Base-by-base conservation (phyloP, 2,329 filamentous ascomycete genomes). In the Trichoderma gracile region DNA sequence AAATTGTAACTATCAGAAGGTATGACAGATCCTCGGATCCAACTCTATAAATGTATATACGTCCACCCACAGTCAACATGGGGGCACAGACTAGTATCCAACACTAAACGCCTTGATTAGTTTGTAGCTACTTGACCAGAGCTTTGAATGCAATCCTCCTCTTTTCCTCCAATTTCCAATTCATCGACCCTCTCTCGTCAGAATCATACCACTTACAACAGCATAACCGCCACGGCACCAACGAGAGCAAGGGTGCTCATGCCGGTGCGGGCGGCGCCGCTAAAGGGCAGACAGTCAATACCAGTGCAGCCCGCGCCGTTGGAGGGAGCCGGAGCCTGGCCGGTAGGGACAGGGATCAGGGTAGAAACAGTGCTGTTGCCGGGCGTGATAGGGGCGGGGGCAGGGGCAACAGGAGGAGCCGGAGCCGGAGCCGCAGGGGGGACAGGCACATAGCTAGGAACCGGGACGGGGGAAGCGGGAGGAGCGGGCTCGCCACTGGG, bases 241-340 rank as follows among this genome's bases (percentile, higher is more conserved):
- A 71, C 56, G 25, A 69, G 61, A 38, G 65, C 68, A 58, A 71
- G 30, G 42, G 66, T 59, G 65, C 69, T 69, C 63, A 67, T 54
- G 55, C 70, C 62, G 40, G 67, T 47, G 62, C 68, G 68, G 55
- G 61, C 66, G 21, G 68, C 69, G 59, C 69, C 65, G 63, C 57
- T 67, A 46, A 63, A 65, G 55, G 58, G 49, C 14, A 62, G 25
- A 46, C 58, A 62, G 40, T 62, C 47, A 43, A 64, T 30, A 15
- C 65, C 69, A 46, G 64, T 54, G 63, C 62, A 68, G 53, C 64
- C 30, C n/a, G 43, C 25, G 30, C 47, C 43, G 43, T 30, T 54
- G 38, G 64, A 40, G 19, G 30, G 42, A 42, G 58, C 33, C 50
- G 59, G 33, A 25, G 27, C 33, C 38, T 54, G 49, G 42, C 25